A percentile compares a stretch with the other conserved stretches of the same genome.
These are phyloP conservation scores for Puccinia novopanici DNA, from an alignment of 1,284 basidiomycete genomes.

Conservation along the genomic window DNA sequence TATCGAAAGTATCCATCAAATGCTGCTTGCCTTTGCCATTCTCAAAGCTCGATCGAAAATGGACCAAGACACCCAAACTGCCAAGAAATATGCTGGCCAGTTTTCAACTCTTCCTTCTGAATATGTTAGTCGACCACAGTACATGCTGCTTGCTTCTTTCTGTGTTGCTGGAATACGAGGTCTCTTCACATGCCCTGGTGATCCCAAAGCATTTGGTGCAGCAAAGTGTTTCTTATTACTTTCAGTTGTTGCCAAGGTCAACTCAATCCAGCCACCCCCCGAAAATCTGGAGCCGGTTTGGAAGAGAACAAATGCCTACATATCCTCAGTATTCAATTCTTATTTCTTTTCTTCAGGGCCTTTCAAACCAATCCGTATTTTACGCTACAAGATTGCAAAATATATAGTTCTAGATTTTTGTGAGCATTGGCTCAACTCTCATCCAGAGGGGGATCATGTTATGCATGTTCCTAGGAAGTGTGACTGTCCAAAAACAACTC, in stretches of 20 bases:
- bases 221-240: neutral
- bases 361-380: neutral
- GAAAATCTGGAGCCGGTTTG: slow-evolving; percentile 6
- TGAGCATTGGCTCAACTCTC: neutral
- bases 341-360: neutral
- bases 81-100: neutral
- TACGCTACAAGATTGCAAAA: slow-evolving; percentile 1
- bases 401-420: slow-evolving; percentile 7
- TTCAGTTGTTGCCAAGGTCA: slow-evolving; percentile 8
- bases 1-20: slow-evolving; percentile 3
- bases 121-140: neutral
- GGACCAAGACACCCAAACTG: neutral
- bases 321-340: neutral
- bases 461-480: neutral
- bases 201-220: neutral
- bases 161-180: slow-evolving; percentile 8
- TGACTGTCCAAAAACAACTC: neutral
- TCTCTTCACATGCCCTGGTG: too few relatives aligned
- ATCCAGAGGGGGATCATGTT: neutral
- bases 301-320: slow-evolving; percentile 21
- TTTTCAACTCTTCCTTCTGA: neutral
- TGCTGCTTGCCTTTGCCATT: slow-evolving; percentile 5
- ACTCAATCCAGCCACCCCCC: neutral
- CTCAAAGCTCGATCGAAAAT: neutral
- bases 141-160: neutral